Percentiles rank a stretch among this genome's conserved stretches.
Evolutionary conservation across 257 asterid genomes (phyloP).

Genomic region (Coffea canephora): DNA sequence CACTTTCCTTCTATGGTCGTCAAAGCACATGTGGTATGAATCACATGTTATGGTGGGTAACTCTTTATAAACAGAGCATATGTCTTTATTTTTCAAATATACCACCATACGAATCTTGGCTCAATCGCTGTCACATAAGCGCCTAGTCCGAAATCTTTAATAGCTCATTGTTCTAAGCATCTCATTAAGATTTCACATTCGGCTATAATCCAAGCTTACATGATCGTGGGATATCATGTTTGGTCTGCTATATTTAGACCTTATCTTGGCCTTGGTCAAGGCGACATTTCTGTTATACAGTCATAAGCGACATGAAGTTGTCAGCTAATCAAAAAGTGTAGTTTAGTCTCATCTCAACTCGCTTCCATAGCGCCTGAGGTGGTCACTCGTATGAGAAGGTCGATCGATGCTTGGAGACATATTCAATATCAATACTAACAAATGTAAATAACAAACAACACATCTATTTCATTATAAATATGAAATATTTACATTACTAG

Average conservation of each 20-base stretch:
- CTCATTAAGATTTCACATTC: no score
- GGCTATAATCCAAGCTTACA: not conserved
- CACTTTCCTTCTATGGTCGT: not conserved
- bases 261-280: no score
- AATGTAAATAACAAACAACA: no score
- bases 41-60: not conserved
- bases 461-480: no score
- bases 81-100: not conserved
- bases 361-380: not conserved
- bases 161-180: not conserved
- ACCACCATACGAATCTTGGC: not conserved
- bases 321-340: no score
- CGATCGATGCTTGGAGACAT: not conserved
- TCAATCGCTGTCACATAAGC: not conserved
- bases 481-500: no score
- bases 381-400: not conserved
- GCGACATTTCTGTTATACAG: no score
- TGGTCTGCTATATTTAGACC: not conserved
- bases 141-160: not conserved
- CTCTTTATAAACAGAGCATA: not conserved
- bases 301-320: no score
- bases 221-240: not conserved
- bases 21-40: not conserved
- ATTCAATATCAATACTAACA: not conserved
- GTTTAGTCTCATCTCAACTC: conserved; percentile 1